These are phyloP conservation scores for Diplodia sapinea DNA, from an alignment of 2,329 filamentous ascomycete genomes.

Conservation along the genomic window DNA sequence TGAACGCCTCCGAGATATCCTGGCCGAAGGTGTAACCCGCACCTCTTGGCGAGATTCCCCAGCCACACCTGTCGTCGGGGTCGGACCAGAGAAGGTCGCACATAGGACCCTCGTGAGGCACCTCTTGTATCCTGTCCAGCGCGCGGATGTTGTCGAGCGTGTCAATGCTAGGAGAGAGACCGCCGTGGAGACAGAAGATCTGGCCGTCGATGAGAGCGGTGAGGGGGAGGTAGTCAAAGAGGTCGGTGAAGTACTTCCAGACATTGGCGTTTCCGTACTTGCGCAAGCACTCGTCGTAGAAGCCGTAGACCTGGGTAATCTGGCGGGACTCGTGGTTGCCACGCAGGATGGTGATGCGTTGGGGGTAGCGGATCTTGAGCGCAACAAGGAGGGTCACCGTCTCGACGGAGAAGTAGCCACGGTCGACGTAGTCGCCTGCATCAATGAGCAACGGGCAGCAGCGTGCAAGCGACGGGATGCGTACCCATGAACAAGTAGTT, in stretches of 20 bases:
- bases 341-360: constrained; percentile 96
- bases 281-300: constrained; percentile 77
- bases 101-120: constrained; percentile 78
- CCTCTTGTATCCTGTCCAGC: constrained; percentile 65
- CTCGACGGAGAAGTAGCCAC: constrained; percentile 98
- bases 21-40: constrained; percentile 95
- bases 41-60: constrained; percentile 93
- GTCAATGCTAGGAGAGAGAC: constrained; percentile 73
- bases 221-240: constrained; percentile 77
- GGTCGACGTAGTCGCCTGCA: constrained; percentile 93
- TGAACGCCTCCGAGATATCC: constrained; percentile 98
- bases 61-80: constrained; percentile 93
- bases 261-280: constrained; percentile 80
- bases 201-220: constrained; percentile 76
- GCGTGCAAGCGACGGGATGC: constrained; percentile 34
- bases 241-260: constrained; percentile 79
- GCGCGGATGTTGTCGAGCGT: constrained; percentile 72
- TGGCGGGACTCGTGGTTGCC: constrained; percentile 84
- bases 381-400: constrained; percentile 95
- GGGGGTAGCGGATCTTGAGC: constrained; percentile 96
- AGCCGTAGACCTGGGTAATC: constrained; percentile 79
- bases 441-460: constrained; percentile 28
- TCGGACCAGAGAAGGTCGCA: constrained; percentile 83
- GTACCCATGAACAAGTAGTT: constrained; percentile 99
- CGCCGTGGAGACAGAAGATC: constrained; percentile 75